These are phyloP conservation scores for Mycena polygramma DNA, from an alignment of 768 basidiomycete species.

Conservation along the genomic window DNA sequence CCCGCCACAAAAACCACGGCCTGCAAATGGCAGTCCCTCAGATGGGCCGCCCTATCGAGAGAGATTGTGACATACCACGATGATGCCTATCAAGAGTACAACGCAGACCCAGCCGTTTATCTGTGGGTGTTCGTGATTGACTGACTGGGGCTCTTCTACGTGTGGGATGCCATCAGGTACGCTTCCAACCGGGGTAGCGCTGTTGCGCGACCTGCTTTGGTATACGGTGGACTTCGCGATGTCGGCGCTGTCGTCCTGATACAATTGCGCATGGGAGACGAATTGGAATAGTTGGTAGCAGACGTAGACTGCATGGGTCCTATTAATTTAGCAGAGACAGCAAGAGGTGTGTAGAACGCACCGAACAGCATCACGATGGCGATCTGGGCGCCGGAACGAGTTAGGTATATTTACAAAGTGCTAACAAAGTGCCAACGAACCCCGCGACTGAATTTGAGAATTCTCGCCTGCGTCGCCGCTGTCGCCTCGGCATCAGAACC, in stretches of 20 bases:
- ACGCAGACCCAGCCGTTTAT: conserved; percentile 29
- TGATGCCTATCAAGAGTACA: conserved; percentile 49
- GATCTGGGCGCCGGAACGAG: conserved; percentile 35
- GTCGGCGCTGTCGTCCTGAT: conserved; percentile 53
- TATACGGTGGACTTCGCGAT: conserved; percentile 29
- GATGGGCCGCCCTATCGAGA: background rate
- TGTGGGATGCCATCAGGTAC: no score
- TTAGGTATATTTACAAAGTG: background rate
- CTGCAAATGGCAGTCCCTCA: conserved; percentile 39
- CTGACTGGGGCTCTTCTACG: conserved; percentile 7
- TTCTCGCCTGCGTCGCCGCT: conserved; percentile 28
- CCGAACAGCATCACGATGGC: conserved; percentile 71
- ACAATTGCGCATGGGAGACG: conserved; percentile 66
- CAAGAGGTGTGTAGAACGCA: conserved; percentile 44
- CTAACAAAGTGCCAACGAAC: conserved; percentile 36
- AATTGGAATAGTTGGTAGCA: conserved; percentile 71
- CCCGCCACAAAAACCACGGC: conserved; percentile 54
- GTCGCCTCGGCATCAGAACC: conserved; percentile 23
- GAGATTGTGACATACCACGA: conserved; percentile 17
- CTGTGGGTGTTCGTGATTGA: conserved; percentile 17
- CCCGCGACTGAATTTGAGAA: conserved; percentile 66
- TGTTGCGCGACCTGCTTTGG: conserved; percentile 14
- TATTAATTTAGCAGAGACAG: background rate
- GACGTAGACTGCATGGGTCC: conserved; percentile 60
- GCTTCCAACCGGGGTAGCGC: background rate